A percentile compares a stretch with the other conserved stretches of the same genome.
phyloP scores from a whole-genome alignment of 495 filamentous ascomycete genomes.

The Penicillium steckii region DNA sequence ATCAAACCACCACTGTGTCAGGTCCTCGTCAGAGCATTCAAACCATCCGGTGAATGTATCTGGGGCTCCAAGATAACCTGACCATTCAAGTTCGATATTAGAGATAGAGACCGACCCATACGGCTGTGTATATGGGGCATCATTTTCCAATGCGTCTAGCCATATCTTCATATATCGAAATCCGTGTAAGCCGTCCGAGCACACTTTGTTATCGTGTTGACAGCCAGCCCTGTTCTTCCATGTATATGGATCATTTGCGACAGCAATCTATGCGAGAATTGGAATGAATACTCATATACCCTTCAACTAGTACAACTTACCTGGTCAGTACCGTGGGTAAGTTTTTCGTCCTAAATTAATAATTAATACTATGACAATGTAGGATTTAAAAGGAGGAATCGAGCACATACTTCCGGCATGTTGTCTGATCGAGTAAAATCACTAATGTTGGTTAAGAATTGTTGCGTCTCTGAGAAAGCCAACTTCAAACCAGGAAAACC shows the following conservation, averaged over 20 bases:
- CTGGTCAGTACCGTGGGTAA: constrained; percentile 14
- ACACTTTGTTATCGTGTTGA: constrained; percentile 34
- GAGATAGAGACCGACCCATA: constrained; percentile 36
- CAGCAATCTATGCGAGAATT: constrained; percentile 28
- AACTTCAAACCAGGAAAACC: constrained; percentile 36
- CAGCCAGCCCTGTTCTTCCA: constrained; percentile 44
- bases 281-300: neutral
- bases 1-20: constrained; percentile 51
- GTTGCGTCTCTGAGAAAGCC: constrained; percentile 45
- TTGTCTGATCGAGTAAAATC: constrained; percentile 47
- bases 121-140: constrained; percentile 39
- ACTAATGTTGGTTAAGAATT: constrained; percentile 39
- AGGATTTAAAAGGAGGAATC: neutral
- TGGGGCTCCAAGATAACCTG: constrained; percentile 40
- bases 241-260: constrained; percentile 30
- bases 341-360: neutral
- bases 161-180: constrained; percentile 48
- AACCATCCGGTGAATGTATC: constrained; percentile 48
- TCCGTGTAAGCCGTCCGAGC: constrained; percentile 47
- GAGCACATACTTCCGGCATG: constrained; percentile 12
- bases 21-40: constrained; percentile 41
- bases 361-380: too few species aligned
- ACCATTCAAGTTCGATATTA: constrained; percentile 36
- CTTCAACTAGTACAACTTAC: neutral
- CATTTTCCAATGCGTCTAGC: constrained; percentile 35